Percentiles rank a stretch among this genome's conserved stretches.
Conservation (phyloP, 257 asterid species). For the Primulina tabacum region DNA sequence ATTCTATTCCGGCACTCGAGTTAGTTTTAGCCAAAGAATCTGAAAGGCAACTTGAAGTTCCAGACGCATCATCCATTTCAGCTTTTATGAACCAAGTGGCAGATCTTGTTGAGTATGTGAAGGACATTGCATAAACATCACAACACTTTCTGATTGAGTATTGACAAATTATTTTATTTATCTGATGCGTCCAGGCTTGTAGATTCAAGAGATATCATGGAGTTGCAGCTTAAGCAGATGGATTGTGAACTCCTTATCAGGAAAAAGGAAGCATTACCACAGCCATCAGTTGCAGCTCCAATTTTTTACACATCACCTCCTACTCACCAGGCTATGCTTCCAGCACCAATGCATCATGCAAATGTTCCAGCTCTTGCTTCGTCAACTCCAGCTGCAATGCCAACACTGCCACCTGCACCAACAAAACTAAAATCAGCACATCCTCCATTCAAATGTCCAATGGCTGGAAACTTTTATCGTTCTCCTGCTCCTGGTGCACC, state of each 20-base stretch:
- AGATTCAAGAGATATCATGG: conserved; percentile 54
- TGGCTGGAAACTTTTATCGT: conserved; percentile 68
- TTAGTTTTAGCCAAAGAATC: conserved; percentile 21
- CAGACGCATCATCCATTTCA: conserved; percentile 46
- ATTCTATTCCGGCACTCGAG: conserved; percentile 32
- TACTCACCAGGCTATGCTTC: conserved; percentile 32
- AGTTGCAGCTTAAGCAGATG: conserved; percentile 55
- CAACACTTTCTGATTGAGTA: conserved; percentile 8
- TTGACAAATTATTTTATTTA: background rate
- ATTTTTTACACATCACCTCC: conserved; percentile 31
- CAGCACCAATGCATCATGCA: conserved; percentile 35
- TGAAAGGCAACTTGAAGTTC: conserved; percentile 31
- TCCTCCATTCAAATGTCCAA: conserved; percentile 66
- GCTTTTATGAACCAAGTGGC: conserved; percentile 47
- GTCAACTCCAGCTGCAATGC: conserved; percentile 32
- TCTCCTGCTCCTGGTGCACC: conserved; percentile 66
- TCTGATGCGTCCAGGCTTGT: conserved; percentile 42
- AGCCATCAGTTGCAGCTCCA: conserved; percentile 38
- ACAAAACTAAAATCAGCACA: conserved; percentile 49
- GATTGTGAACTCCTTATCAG: conserved; percentile 51
- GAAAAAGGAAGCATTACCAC: conserved; percentile 56
- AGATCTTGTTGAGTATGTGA: conserved; percentile 47
- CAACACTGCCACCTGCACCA: conserved; percentile 37
- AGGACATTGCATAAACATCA: conserved; percentile 14
- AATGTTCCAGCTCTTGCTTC: conserved; percentile 34